Percentiles rank a stretch among this genome's conserved stretches.
Evolutionary conservation across 371 early-diverging fungal species (phyloP).

Genomic region (Mortierella sp.): DNA sequence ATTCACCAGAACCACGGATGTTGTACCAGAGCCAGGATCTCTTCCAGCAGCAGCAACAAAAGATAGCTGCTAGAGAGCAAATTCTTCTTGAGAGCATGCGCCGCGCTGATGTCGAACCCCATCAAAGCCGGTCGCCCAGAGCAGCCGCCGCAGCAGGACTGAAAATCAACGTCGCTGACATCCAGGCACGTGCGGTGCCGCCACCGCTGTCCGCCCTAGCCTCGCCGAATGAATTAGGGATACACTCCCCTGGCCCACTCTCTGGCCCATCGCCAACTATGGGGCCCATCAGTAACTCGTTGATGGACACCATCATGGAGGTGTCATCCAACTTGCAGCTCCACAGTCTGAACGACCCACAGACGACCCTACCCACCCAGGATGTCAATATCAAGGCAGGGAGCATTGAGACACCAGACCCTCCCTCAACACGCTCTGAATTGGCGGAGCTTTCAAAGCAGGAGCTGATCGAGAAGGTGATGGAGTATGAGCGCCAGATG

Average conservation of each 20-base stretch:
- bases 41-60: conserved; percentile 40
- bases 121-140: conserved; percentile 45
- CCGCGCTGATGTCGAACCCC: conserved; percentile 24
- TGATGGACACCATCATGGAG: conserved; percentile 51
- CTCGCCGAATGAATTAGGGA: conserved; percentile 32
- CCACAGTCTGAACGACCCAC: conserved; percentile 33
- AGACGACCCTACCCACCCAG: neutral
- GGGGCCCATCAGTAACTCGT: conserved; percentile 26
- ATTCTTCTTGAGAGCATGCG: conserved; percentile 18
- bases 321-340: conserved; percentile 39
- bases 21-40: conserved; percentile 29
- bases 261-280: conserved; percentile 36
- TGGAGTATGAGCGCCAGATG: conserved; percentile 50
- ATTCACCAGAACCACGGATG: conserved; percentile 39
- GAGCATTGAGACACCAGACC: conserved; percentile 26
- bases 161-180: conserved; percentile 43
- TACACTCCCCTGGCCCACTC: conserved; percentile 35
- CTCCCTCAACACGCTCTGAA: conserved; percentile 31
- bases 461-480: conserved; percentile 50
- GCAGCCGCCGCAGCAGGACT: conserved; percentile 34
- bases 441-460: conserved; percentile 33
- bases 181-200: conserved; percentile 40
- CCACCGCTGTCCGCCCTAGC: conserved; percentile 25
- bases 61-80: conserved; percentile 45
- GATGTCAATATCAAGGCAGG: conserved; percentile 13